Evolutionary conservation across 768 basidiomycete species (phyloP), one percentile per base, ranked within the genome.

Genomic region (Xerocomellus chrysenteron): DNA sequence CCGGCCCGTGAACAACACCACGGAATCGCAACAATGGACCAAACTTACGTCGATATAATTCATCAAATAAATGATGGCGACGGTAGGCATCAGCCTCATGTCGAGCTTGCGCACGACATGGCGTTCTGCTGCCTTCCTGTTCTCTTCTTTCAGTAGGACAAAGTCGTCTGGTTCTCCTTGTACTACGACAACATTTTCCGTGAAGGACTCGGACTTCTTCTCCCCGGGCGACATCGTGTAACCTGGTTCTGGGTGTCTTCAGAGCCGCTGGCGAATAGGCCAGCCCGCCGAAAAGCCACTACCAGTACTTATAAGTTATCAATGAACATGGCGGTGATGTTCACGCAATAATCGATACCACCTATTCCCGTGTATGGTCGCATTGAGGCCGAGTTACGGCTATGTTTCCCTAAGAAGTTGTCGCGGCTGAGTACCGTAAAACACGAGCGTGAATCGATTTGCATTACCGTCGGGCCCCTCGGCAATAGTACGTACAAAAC

Each of bases 51-150:
- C 65, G 12, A 73, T 68, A 52, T 65, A 66, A 40, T 68, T 72
- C 61, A 69, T 60, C 32, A 62, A 17, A 30, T 56, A 62, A 30
- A 73, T 68, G 26, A 68, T 1, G 4, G 61, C 61, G 36, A 68
- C 54, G 14, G 64, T 68, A 11, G 72, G 67, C 55, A 73, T 61
- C 33, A 73, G 47, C 12, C 72, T 58, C 40, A 52, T 28, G 47
- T 73, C 72, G 10, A 73, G 62, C 55, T 63, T 71, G 10, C 67
- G 56, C 14, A 67, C 53, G 17, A 73, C 55, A 33, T 26, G 51
- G 32, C 62, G 60, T 45, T 71, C 70, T 44, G 54, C 67, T n/a
- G 40, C 56, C 11, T 28, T 19, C 32, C 67, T 60, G 43, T 47
- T 47, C 2, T 57, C 61, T 14, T 39, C 53, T 26, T n/a, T 50